phyloP scores from a whole-genome alignment of 495 filamentous ascomycete genomes.

The Penicilliopsis zonata region DNA sequence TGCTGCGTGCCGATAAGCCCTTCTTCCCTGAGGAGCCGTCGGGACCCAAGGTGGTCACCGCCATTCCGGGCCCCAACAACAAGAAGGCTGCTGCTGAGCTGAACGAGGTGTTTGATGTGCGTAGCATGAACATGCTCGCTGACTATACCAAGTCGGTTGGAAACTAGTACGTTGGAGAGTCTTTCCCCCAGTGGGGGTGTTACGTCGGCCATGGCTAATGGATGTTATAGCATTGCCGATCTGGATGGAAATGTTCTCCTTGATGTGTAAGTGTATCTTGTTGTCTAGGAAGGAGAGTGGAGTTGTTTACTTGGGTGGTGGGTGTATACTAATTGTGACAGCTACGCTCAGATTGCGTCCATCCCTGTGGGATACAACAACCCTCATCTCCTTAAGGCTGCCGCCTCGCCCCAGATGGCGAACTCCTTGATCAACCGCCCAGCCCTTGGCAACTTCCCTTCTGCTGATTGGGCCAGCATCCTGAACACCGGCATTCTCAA shows the following conservation, averaged over 20 bases:
- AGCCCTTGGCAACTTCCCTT: conserved; percentile 92
- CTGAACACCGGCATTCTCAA: conserved; percentile 79
- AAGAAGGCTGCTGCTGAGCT: conserved; percentile 60
- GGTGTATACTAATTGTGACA: conserved; percentile 17
- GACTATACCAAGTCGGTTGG: conserved; percentile 61
- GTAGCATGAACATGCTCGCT: conserved; percentile 84
- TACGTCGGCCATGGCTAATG: conserved; percentile 12
- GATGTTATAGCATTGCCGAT: conserved; percentile 59
- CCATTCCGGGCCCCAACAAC: conserved; percentile 75
- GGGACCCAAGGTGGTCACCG: conserved; percentile 58
- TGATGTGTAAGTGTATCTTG: conserved; percentile 51
- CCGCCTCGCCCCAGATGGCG: conserved; percentile 67
- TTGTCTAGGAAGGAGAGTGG: neutral
- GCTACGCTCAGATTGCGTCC: conserved; percentile 91
- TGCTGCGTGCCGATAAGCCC: conserved; percentile 31
- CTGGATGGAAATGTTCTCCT: conserved; percentile 59
- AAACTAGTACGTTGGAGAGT: conserved; percentile 39
- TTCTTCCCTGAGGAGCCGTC: conserved; percentile 68
- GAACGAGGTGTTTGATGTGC: conserved; percentile 81
- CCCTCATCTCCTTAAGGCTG: conserved; percentile 59
- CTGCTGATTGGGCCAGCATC: conserved; percentile 75
- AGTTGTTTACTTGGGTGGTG: neutral
- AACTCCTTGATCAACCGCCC: conserved; percentile 84
- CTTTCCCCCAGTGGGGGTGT: neutral
- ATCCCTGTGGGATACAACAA: conserved; percentile 98